Conservation (phyloP, 371 early-diverging fungal species). For the Saksenaea oblongispora region DNA sequence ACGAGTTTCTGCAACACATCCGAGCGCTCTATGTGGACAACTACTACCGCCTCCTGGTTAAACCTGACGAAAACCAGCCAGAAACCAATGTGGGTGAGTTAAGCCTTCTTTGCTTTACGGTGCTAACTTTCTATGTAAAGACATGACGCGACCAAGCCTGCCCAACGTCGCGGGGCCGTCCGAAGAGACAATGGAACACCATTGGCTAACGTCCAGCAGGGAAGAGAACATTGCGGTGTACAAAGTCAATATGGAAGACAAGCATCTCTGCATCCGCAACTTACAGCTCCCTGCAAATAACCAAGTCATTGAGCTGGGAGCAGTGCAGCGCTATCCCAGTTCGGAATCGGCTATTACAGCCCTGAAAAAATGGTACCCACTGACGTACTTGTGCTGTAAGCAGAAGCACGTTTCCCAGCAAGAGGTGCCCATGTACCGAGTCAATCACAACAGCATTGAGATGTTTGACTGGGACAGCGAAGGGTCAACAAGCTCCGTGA, state of each 20-base stretch:
- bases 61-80: not conserved
- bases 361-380: not conserved
- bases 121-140: not conserved
- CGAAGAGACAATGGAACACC: not conserved
- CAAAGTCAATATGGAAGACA: not conserved
- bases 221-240: not conserved
- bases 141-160: not conserved
- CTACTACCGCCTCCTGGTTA: constrained; percentile 21
- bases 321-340: not conserved
- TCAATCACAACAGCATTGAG: not conserved
- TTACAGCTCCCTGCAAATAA: not conserved
- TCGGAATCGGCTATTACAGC: not conserved
- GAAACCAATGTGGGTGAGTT: not conserved
- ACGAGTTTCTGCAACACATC: constrained; percentile 5
- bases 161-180: not conserved
- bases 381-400: not conserved
- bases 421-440: not conserved
- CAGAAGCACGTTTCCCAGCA: not conserved
- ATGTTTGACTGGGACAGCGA: not conserved
- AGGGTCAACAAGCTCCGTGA: not conserved
- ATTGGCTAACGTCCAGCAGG: not conserved
- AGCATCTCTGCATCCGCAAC: not conserved
- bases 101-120: not conserved
- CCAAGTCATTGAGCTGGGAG: not conserved
- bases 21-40: constrained; percentile 35